phyloP scores from a whole-genome alignment of 1,284 basidiomycete species.

The Erythrobasidium hasegawianum region DNA sequence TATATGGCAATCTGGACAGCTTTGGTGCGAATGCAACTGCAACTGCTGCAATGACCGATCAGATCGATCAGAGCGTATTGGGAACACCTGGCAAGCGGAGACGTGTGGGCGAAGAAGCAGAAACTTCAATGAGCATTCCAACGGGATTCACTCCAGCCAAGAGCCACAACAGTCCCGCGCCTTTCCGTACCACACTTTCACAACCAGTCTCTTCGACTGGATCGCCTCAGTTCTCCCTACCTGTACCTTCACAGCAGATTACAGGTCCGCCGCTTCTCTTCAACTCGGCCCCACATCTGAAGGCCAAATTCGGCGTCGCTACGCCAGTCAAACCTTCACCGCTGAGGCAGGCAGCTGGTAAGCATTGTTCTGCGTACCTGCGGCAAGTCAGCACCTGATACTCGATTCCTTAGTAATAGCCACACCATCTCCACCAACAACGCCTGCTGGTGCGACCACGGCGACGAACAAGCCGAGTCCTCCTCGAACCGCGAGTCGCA shows the following conservation, averaged over 20 bases:
- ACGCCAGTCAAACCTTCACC: slow-evolving; percentile 23
- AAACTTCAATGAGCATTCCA: neutral
- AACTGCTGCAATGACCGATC: neutral
- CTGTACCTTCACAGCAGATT: neutral
- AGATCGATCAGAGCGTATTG: neutral
- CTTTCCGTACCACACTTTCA: no score
- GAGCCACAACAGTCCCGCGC: no score
- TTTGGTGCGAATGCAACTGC: neutral
- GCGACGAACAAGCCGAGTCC: neutral
- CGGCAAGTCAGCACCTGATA: neutral
- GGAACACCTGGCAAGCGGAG: slow-evolving; percentile 26
- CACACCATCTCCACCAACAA: neutral
- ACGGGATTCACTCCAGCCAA: neutral
- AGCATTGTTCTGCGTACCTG: neutral
- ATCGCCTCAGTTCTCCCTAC: no score
- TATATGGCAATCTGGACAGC: slow-evolving; percentile 15
- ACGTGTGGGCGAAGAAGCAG: slow-evolving; percentile 16
- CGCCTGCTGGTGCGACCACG: neutral
- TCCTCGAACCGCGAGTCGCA: slow-evolving; percentile 21
- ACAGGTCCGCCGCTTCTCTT: slow-evolving; percentile 1
- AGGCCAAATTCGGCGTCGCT: slow-evolving; percentile 10
- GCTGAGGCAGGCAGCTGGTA: slow-evolving; percentile 15
- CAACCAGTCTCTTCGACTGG: no score
- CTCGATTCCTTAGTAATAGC: no score
- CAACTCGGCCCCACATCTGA: slow-evolving; percentile 18